Base-by-base conservation (phyloP, 2,329 filamentous ascomycete species). In the Camptophora hylomeconis region DNA sequence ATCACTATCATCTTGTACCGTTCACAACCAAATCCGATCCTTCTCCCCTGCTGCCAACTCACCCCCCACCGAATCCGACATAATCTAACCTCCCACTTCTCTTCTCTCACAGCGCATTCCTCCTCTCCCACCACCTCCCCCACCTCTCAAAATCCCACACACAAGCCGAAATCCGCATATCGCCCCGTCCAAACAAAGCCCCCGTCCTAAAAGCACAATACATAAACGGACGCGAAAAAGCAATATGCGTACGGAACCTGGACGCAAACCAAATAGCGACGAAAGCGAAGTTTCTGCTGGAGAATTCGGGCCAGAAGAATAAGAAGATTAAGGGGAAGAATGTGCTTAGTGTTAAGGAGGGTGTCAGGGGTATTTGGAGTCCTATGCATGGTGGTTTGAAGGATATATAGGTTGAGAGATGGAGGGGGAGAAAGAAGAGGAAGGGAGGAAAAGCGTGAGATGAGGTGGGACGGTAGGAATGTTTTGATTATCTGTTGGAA, bases 171-270 rank as follows among this genome's bases (percentile, higher is more conserved):
- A 82, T 98, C 59, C 74, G 73, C 48, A 74, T 98, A 36, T 92
- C 86, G 20, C 89, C 87, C 11, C 77, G 86, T 43, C 87, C 86
- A n/a, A 66, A 75, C 45, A 80, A 80, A 51, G 87, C 95, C 57
- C 89, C 89, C 20, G 72, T 93, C 38, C 73, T 98, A 46, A 74
- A 78, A 46, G 89, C 83, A 33, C 71, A 82, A 56, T 98, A 92
- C 60, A 82, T 95, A 64, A 95, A 94, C 54, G 86, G 87, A 38
- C 69, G 74, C 16, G 68, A 79, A 38, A 89, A 89, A 55, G 70
- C 82, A 7, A 72, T 95, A 29, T 94, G 86, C 54, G 84, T 95
- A 33, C 72, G 79, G 45, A 95, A 93, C 47, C 56, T 94, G 50
- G 75, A 84, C 44, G 72, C 75, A 17, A 70, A 77, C 36, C 77